Evolutionary conservation across 2,329 filamentous ascomycete genomes (phyloP), one percentile per base, ranked within the genome.

Genomic region (Claviceps sp.): DNA sequence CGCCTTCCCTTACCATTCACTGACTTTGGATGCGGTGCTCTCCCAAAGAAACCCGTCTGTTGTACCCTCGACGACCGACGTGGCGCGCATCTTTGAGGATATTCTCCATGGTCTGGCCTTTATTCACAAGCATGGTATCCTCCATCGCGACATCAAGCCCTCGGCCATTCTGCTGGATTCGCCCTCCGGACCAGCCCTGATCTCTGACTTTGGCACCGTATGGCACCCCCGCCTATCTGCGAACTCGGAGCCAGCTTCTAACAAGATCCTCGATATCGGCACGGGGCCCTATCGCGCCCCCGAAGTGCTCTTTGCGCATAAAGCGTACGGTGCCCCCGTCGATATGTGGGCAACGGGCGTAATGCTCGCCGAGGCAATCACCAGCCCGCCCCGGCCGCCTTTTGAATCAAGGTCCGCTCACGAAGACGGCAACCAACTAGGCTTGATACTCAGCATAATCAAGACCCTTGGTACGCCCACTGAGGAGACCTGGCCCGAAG

Each of bases 71-170:
- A 54, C 55, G 4, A 17, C 57, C 14, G 63, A 66, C 7, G 55
- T 71, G 14, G 62, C 64, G 20, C 58, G 62, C 22, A 79, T 73
- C 65, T 93, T 75, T 67, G 68, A 53, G 11, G 82, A 90, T 58
- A 62, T 93, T 6, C 85, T 96, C 62, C 65, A 69, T 3, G 90
- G 80, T 4, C 75, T 98, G 2, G 70, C 69, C 2, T 76, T 86
- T 59, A 72, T 96, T 2, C 93, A 98, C 64, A 59, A 66, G 7
- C 69, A 80, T 23, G 85, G 81, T 7, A 89, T 98, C 53, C 85
- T 98, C 51, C 93, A 98, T 65, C 83, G 93, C 52, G 93, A 98
- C 62, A 72, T 98, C 63, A 98, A 98, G 62, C 93, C 93, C 0
- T 89, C 88, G 0, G 95, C 95, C 50, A 77, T 98, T 38, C 73